Evolutionary conservation across 495 filamentous ascomycete species (phyloP).

Genomic region (Choiromyces venosus): DNA sequence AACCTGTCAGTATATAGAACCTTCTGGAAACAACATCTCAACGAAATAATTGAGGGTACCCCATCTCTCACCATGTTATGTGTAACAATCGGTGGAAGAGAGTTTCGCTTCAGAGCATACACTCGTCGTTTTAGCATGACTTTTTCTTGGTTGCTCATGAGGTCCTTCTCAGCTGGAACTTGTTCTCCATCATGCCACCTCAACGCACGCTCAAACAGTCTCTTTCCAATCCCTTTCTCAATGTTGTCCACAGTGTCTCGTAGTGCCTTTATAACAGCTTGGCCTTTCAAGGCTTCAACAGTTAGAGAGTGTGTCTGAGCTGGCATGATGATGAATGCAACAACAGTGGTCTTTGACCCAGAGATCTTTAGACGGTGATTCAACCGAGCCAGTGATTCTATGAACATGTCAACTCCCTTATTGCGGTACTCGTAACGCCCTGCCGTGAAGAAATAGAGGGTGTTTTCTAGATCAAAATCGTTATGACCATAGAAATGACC

Average conservation of each 20-base stretch:
- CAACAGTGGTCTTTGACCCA: constrained; percentile 87
- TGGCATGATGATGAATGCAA: constrained; percentile 99
- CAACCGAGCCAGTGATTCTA: constrained; percentile 86
- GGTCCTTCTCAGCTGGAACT: constrained; percentile 90
- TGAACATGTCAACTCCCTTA: constrained; percentile 99
- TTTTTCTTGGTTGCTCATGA: constrained; percentile 84
- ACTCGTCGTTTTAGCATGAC: constrained; percentile 85
- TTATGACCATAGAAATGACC: constrained; percentile 99
- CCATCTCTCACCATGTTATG: constrained; percentile 74
- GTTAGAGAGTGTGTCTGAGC: constrained; percentile 94
- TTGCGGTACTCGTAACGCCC: constrained; percentile 97
- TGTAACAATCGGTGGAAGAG: constrained; percentile 91
- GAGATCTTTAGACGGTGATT: constrained; percentile 83
- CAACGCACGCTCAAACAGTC: constrained; percentile 87
- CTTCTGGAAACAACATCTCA: neutral
- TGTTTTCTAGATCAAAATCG: constrained; percentile 93
- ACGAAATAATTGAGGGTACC: constrained; percentile 9
- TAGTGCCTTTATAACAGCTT: constrained; percentile 93
- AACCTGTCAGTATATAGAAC: constrained; percentile 2
- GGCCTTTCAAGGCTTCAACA: constrained; percentile 91
- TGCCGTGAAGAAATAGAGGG: constrained; percentile 95
- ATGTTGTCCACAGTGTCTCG: constrained; percentile 87
- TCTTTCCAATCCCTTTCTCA: constrained; percentile 81
- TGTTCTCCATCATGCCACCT: constrained; percentile 91
- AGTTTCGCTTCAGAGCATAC: constrained; percentile 90